Evolutionary conservation across 1,284 basidiomycete species (phyloP).

Genomic region (Sphagnurus paluster): DNA sequence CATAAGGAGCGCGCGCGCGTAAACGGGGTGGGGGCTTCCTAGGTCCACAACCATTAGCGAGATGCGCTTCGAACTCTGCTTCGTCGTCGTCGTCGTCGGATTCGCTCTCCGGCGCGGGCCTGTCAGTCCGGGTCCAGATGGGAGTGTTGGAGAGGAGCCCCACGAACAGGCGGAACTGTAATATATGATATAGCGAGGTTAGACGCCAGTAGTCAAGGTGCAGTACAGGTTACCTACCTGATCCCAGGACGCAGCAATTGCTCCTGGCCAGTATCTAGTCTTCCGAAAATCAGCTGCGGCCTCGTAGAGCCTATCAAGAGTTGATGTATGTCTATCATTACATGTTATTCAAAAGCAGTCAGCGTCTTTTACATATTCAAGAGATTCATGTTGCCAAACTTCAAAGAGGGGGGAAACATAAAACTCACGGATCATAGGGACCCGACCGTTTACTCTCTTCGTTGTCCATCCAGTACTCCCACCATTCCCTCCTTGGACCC

Average conservation of each 20-base stretch:
- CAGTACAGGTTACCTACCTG: constrained; percentile 40
- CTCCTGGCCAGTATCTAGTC: constrained; percentile 50
- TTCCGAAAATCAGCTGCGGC: constrained; percentile 58
- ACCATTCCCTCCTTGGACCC: constrained; percentile 52
- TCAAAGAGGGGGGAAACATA: background rate
- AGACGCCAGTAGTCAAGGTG: background rate
- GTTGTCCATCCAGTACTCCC: constrained; percentile 62
- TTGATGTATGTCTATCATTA: constrained; percentile 35
- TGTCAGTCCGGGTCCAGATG: constrained; percentile 28
- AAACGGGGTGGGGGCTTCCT: constrained; percentile 13
- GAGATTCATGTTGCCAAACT: background rate
- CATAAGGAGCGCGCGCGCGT: constrained; percentile 31
- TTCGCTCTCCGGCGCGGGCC: constrained; percentile 20
- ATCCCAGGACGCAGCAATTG: constrained; percentile 58
- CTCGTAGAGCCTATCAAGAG: constrained; percentile 53
- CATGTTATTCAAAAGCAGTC: constrained; percentile 1
- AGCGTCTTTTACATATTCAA: constrained; percentile 40
- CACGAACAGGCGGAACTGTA: constrained; percentile 55
- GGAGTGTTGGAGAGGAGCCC: constrained; percentile 47
- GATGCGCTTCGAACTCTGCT: too few species aligned
- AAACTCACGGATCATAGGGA: constrained; percentile 22
- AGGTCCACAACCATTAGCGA: too few species aligned
- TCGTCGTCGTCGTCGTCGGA: constrained; percentile 19
- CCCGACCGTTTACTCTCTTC: constrained; percentile 39
- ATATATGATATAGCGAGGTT: constrained; percentile 1